Percentiles rank a stretch among this genome's conserved stretches.
Conservation (phyloP, 352 stramenopile species). For the Globisporangium rhizosaccharum region DNA sequence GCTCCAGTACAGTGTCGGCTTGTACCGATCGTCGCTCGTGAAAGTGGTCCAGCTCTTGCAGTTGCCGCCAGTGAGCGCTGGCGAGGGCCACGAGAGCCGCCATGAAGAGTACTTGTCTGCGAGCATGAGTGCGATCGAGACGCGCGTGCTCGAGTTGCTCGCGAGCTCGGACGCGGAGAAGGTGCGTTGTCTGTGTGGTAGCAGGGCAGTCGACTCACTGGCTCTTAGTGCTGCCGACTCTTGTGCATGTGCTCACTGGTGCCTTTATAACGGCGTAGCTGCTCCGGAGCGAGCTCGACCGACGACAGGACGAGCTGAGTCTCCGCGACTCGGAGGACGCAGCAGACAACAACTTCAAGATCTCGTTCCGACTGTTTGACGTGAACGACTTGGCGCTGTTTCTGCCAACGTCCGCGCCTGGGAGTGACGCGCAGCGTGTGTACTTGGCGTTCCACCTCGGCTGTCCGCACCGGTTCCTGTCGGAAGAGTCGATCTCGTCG, state of each 20-base stretch:
- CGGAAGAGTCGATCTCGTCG: conserved; percentile 84
- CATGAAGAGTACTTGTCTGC: conserved; percentile 35
- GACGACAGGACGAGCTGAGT: conserved; percentile 52
- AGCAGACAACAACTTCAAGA: conserved; percentile 69
- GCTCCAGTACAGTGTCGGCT: conserved; percentile 42
- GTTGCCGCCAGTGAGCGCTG: conserved; percentile 22
- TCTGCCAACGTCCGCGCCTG: conserved; percentile 74
- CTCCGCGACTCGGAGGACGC: conserved; percentile 57
- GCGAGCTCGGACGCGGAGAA: conserved; percentile 54
- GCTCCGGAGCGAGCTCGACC: conserved; percentile 48
- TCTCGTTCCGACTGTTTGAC: conserved; percentile 80
- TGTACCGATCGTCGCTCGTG: conserved; percentile 46
- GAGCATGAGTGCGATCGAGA: conserved; percentile 47
- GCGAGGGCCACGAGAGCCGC: conserved; percentile 23
- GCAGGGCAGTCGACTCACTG: background rate
- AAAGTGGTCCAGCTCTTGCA: conserved; percentile 57
- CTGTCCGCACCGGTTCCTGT: conserved; percentile 82
- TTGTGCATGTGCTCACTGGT: background rate
- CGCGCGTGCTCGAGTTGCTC: conserved; percentile 50
- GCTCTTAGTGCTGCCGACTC: background rate
- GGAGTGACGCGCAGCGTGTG: conserved; percentile 67
- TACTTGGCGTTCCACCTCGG: conserved; percentile 85
- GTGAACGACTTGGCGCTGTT: conserved; percentile 83
- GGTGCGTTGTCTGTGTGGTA: conserved; percentile 15
- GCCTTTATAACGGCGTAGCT: conserved; percentile 21